Conservation (phyloP, 352 stramenopile genomes). For the Phytophthora boehmeriae region DNA sequence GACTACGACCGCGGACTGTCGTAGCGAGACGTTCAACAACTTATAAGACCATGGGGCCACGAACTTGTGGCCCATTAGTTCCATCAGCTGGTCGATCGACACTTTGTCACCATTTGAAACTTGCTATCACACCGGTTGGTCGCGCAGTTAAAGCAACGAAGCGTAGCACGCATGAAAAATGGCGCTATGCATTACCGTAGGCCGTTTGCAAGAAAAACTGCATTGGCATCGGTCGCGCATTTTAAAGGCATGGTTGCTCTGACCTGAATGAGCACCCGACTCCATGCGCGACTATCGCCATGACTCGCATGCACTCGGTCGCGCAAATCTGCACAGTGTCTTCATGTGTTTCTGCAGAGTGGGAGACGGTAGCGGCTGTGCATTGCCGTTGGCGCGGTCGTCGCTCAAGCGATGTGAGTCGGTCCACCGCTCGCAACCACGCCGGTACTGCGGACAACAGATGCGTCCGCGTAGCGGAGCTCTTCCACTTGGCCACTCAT, state of each 20-base stretch:
- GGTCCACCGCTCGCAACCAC: constrained; percentile 11
- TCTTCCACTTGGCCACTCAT: constrained; percentile 14
- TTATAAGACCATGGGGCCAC: constrained; percentile 10
- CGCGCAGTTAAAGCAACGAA: neutral
- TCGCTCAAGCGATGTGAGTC: constrained; percentile 32
- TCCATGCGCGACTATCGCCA: constrained; percentile 3
- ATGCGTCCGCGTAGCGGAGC: constrained; percentile 24
- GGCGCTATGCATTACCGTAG: no score
- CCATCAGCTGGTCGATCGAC: constrained; percentile 16
- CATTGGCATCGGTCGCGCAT: neutral
- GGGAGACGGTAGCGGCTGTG: constrained; percentile 20
- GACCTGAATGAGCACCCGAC: neutral
- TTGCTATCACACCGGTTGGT: neutral
- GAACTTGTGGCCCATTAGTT: no score
- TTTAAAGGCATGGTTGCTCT: no score
- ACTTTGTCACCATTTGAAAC: constrained; percentile 4
- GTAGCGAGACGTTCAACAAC: constrained; percentile 1
- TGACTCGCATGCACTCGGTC: neutral
- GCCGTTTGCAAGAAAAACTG: no score
- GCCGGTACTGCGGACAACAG: constrained; percentile 2
- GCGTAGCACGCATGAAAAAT: no score
- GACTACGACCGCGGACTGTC: neutral
- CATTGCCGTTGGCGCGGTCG: constrained; percentile 12
- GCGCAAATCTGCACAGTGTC: constrained; percentile 27
- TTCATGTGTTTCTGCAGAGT: constrained; percentile 16